phyloP scores from a whole-genome alignment of 805 yeast genomes.

The Saccharomycopsis fodiens region DNA sequence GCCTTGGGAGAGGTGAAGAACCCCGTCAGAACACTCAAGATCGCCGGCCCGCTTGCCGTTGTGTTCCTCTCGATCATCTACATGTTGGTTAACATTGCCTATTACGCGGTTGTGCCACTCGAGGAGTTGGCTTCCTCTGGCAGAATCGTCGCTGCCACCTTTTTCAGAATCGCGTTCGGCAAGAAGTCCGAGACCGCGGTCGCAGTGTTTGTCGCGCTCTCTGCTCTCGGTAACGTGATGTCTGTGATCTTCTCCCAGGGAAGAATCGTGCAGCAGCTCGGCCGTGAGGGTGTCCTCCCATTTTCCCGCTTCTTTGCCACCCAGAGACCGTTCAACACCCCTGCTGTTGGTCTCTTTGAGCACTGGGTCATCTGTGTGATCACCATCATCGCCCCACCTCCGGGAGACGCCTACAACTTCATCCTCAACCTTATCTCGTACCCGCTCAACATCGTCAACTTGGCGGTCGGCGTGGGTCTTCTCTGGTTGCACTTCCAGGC shows the following conservation, averaged over 20 bases:
- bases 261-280: slow-evolving; percentile 71
- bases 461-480: slow-evolving; percentile 55
- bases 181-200: slow-evolving; percentile 61
- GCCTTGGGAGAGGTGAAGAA: slow-evolving; percentile 74
- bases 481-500: slow-evolving; percentile 48
- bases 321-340: slow-evolving; percentile 66
- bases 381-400: slow-evolving; percentile 73
- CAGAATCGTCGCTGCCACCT: slow-evolving; percentile 66
- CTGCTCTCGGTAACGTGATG: slow-evolving; percentile 76
- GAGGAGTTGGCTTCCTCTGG: slow-evolving; percentile 54
- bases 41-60: slow-evolving; percentile 73
- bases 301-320: slow-evolving; percentile 64
- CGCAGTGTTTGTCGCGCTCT: slow-evolving; percentile 71
- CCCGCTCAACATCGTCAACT: slow-evolving; percentile 71
- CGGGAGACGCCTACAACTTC: slow-evolving; percentile 83
- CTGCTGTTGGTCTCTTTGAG: slow-evolving; percentile 63
- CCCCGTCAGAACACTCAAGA: slow-evolving; percentile 59
- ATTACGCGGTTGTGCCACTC: slow-evolving; percentile 73
- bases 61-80: slow-evolving; percentile 54
- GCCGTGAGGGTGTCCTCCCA: slow-evolving; percentile 76
- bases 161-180: slow-evolving; percentile 68
- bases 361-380: slow-evolving; percentile 72
- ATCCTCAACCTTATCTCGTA: slow-evolving; percentile 73
- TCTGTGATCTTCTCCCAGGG: slow-evolving; percentile 80
- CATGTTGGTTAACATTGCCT: slow-evolving; percentile 71